Base-by-base conservation (phyloP, 2,329 filamentous ascomycete genomes). In the Aspergillus quadricinctus region DNA sequence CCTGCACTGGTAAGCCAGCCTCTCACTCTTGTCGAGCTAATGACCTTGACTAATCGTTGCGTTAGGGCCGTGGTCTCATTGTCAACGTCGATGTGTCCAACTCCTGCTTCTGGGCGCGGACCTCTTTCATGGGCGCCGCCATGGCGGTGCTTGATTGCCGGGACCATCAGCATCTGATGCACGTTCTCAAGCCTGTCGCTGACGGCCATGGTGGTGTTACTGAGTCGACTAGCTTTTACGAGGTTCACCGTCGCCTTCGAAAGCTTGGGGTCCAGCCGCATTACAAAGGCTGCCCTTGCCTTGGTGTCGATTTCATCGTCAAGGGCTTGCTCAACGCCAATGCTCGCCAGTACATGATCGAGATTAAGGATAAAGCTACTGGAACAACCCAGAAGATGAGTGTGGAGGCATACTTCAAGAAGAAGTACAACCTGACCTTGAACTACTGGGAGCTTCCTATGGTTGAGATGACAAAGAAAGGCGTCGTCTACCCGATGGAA, bases 21-120 rank as follows among this genome's bases (percentile, higher is more conserved):
- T 29, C n/a, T 27, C 23, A 43, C 48, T 52, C 54, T 57, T 9
- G 17, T 27, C 55, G 50, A 56, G 48, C 27, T 51, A 28, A 31
- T 10, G 50, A n/a, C 52, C 45, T 31, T 14, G 52, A 37, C 60
- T 69, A 58, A 72, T 71, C 70, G 31, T 70, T 17, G 37, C 17
- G 58, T n/a, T 68, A 81, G 67, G 80, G 83, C 31, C 81, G 83
- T 27, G 84, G 84, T 8, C 80, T 97, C 5, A 85, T 89, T 0
- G 78, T 99, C 69, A 97, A 97, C 64, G 85, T 96, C 10, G 93
- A 99, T 66, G 88, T 96, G 29, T 88, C 92, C 55, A 96, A 97
- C 69, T 89, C 90, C 0, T 89, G 89, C 11, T 99, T 99, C 76
- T 97, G 90, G 88, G 81, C 78, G 35, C 71, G 70, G 10, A 72